phyloP scores from a whole-genome alignment of 139 green algal species.

The Zygnema circumcarinatum region DNA sequence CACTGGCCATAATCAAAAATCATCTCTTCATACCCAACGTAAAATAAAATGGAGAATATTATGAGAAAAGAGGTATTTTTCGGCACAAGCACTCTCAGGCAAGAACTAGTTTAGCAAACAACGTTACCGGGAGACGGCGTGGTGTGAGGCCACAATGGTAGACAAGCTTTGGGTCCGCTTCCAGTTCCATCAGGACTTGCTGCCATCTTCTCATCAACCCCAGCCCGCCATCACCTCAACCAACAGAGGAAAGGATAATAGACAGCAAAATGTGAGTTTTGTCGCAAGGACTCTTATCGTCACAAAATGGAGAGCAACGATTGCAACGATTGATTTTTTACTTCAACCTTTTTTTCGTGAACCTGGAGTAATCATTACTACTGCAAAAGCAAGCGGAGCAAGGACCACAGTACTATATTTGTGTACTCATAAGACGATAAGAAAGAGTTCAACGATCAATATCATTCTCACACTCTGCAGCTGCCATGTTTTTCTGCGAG shows the following conservation, averaged over 20 bases:
- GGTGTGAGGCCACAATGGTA: constrained; percentile 56
- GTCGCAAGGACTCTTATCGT: not conserved
- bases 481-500: too few species aligned
- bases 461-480: too few species aligned
- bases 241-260: not conserved
- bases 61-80: too few species aligned
- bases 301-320: not conserved
- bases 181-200: constrained; percentile 65
- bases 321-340: not conserved
- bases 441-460: too few species aligned
- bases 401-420: too few species aligned
- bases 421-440: too few species aligned
- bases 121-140: constrained; percentile 19
- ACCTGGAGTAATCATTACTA: too few species aligned
- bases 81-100: too few species aligned
- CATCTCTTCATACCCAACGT: not conserved
- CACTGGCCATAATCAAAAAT: not conserved
- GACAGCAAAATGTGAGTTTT: not conserved
- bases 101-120: too few species aligned
- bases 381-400: too few species aligned
- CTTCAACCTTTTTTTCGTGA: too few species aligned
- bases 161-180: constrained; percentile 62
- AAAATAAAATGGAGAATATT: not conserved
- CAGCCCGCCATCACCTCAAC: not conserved
- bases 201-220: constrained; percentile 4